These are phyloP conservation scores for Claviceps humidiphila DNA, from an alignment of 2,329 filamentous ascomycete genomes.

Conservation along the genomic window DNA sequence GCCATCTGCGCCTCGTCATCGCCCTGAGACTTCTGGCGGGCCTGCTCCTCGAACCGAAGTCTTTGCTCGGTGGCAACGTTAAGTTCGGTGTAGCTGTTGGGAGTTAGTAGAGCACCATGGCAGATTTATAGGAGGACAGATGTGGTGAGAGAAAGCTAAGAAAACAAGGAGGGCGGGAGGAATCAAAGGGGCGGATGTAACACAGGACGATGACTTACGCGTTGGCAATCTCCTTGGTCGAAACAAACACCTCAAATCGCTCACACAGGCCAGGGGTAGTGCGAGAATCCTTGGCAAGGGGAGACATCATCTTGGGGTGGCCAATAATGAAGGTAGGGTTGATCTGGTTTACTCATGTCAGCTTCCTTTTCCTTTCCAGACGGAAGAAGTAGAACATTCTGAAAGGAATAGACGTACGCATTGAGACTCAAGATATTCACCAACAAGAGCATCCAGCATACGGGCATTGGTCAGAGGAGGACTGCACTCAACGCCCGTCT, in stretches of 20 bases:
- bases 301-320: slow-evolving; percentile 67
- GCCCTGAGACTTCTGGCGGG: slow-evolving; percentile 86
- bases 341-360: slow-evolving; percentile 24
- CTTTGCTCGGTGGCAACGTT: slow-evolving; percentile 87
- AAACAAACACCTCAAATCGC: slow-evolving; percentile 91
- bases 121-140: neutral
- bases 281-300: slow-evolving; percentile 91
- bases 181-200: no score
- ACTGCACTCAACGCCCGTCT: slow-evolving; percentile 80
- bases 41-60: slow-evolving; percentile 77
- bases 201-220: slow-evolving; percentile 31
- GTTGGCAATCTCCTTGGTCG: slow-evolving; percentile 71
- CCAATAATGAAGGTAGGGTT: slow-evolving; percentile 57
- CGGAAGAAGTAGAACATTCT: neutral
- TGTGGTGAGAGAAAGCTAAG: neutral
- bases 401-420: slow-evolving; percentile 33
- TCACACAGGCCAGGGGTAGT: slow-evolving; percentile 74
- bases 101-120: neutral
- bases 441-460: slow-evolving; percentile 90
- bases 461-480: slow-evolving; percentile 85
- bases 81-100: slow-evolving; percentile 69
- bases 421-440: slow-evolving; percentile 89
- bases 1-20: slow-evolving; percentile 94
- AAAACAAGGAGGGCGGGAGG: neutral
- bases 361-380: neutral